Evolutionary conservation across 2,329 filamentous ascomycete species (phyloP).

Genomic region (Talaromyces sp.): DNA sequence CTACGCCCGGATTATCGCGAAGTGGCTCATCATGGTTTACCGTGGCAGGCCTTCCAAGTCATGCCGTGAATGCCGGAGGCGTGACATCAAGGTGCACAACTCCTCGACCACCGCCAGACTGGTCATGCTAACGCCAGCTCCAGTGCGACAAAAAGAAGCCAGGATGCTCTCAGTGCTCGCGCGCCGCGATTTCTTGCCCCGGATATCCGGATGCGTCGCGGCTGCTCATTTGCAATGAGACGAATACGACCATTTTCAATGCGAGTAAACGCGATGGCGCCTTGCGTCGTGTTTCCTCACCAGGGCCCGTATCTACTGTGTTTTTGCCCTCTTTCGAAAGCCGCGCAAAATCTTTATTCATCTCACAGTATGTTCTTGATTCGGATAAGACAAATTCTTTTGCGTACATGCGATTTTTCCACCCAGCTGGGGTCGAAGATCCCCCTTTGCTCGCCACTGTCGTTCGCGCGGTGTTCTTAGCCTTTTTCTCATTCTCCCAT

Average conservation of each 20-base stretch:
- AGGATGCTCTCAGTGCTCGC: conserved; percentile 9
- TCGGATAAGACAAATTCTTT: conserved; percentile 5
- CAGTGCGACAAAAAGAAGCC: conserved; percentile 7
- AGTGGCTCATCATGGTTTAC: conserved; percentile 1
- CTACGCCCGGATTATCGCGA: no score
- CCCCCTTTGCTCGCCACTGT: conserved; percentile 4
- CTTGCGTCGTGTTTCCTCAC: not conserved
- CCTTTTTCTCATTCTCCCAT: conserved; percentile 9
- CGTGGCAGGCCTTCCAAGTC: conserved; percentile 9
- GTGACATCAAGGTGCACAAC: conserved; percentile 5
- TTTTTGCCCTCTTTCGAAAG: conserved; percentile 6
- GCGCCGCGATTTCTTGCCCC: conserved; percentile 1
- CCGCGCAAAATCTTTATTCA: conserved; percentile 4
- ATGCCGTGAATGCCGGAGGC: conserved; percentile 7
- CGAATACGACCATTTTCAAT: conserved; percentile 5
- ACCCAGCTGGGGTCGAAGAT: not conserved
- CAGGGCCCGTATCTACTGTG: not conserved
- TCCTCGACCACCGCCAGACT: not conserved
- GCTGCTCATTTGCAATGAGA: conserved; percentile 8
- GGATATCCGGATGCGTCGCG: conserved; percentile 7
- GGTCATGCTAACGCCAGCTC: not conserved
- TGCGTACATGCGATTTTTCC: conserved; percentile 10
- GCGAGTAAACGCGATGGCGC: not conserved
- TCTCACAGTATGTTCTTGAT: conserved; percentile 9
- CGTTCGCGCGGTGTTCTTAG: conserved; percentile 4